Evolutionary conservation across 2,329 filamentous ascomycete genomes (phyloP).

Genomic region (Cladosporium velox): DNA sequence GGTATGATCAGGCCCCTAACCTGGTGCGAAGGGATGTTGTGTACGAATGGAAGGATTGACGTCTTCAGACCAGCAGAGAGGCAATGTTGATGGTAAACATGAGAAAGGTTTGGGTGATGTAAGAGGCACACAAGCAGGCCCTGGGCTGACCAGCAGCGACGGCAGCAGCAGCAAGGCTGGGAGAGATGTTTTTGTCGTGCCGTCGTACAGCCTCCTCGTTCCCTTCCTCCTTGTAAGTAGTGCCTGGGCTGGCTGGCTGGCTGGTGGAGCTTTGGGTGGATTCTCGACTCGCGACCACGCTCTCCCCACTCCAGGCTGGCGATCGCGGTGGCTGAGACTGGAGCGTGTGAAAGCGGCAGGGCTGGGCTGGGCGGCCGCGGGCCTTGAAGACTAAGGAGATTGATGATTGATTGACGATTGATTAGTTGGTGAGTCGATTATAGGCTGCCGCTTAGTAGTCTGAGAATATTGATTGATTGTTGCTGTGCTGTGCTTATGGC

Average conservation of each 20-base stretch:
- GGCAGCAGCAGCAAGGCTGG: conserved; percentile 13
- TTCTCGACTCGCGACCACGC: conserved; percentile 2
- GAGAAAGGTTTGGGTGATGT: neutral
- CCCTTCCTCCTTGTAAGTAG: neutral
- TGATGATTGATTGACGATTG: neutral
- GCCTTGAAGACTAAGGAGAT: neutral
- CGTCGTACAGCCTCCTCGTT: conserved; percentile 13
- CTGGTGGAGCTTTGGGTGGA: neutral
- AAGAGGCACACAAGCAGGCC: neutral
- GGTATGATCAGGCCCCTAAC: neutral
- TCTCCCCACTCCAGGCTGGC: conserved; percentile 3
- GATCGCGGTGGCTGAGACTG: conserved; percentile 13
- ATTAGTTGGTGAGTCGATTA: neutral
- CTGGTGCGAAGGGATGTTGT: neutral
- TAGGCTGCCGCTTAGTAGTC: neutral
- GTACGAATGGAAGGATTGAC: neutral
- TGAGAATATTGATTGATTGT: neutral
- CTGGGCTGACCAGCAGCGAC: conserved; percentile 11
- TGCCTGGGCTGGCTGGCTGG: neutral
- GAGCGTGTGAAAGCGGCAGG: neutral
- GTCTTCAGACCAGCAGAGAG: conserved; percentile 4
- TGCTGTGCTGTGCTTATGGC: neutral
- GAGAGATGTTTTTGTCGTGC: conserved; percentile 6
- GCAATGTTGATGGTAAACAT: conserved; percentile 24
- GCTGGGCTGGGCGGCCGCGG: neutral